These are phyloP conservation scores for Acacia acuminata DNA, from an alignment of 306 rosid genomes.

Conservation along the genomic window DNA sequence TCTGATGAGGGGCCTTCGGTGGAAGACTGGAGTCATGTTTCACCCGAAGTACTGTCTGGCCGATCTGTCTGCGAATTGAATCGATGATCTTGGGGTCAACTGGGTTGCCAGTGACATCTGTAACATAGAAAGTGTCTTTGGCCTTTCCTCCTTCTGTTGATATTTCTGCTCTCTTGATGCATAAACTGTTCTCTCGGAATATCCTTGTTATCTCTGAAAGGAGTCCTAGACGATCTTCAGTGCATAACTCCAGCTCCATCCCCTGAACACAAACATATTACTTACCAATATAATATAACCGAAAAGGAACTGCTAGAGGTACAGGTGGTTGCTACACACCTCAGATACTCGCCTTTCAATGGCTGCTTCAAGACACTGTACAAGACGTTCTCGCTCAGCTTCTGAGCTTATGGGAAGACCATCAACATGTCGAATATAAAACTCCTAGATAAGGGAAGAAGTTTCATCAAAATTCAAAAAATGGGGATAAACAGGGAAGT, in stretches of 20 bases:
- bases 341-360: slow-evolving; percentile 88
- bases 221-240: slow-evolving; percentile 83
- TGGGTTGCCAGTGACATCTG: slow-evolving; percentile 81
- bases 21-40: slow-evolving; percentile 55
- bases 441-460: slow-evolving; percentile 55
- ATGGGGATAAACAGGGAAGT: background rate
- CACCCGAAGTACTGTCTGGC: slow-evolving; percentile 60
- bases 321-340: slow-evolving; percentile 52
- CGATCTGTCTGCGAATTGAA: slow-evolving; percentile 79
- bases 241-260: slow-evolving; percentile 74
- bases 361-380: slow-evolving; percentile 93
- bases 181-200: slow-evolving; percentile 88
- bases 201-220: slow-evolving; percentile 92
- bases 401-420: slow-evolving; percentile 89
- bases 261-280: slow-evolving; percentile 63
- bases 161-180: slow-evolving; percentile 89
- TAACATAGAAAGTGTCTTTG: slow-evolving; percentile 74
- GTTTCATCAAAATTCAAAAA: background rate
- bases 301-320: background rate
- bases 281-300: slow-evolving; percentile 26
- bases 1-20: slow-evolving; percentile 50
- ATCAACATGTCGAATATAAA: slow-evolving; percentile 86
- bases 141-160: slow-evolving; percentile 75
- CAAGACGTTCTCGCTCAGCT: slow-evolving; percentile 84
- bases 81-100: slow-evolving; percentile 77